Conservation (phyloP, 352 stramenopile species). For the Thalassiosira hispida region DNA sequence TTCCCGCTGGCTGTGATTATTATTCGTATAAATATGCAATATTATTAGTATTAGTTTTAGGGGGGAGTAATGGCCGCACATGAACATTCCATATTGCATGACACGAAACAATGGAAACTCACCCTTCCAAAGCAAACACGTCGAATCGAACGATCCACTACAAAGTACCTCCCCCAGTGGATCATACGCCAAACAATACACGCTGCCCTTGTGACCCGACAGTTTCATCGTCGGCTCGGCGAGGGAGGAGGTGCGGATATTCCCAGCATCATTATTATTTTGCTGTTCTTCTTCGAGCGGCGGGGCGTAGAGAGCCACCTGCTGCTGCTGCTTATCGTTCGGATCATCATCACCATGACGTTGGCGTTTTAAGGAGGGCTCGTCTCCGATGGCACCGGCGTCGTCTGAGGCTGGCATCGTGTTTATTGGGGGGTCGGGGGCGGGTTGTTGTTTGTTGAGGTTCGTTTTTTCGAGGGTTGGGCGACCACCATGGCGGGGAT, state of each 20-base stretch:
- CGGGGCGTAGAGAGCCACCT: constrained; percentile 38
- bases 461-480: no score
- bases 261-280: not conserved
- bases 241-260: constrained; percentile 64
- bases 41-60: no score
- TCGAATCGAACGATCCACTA: constrained; percentile 76
- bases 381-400: not conserved
- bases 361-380: constrained; percentile 32
- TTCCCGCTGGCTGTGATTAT: constrained; percentile 76
- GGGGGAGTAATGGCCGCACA: no score
- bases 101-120: no score
- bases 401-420: not conserved
- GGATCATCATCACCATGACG: constrained; percentile 14
- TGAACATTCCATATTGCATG: no score
- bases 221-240: constrained; percentile 85
- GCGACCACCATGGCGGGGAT: no score
- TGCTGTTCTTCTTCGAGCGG: constrained; percentile 11
- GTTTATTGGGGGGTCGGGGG: no score
- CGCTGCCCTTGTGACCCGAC: constrained; percentile 74
- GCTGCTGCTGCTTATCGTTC: constrained; percentile 10
- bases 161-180: constrained; percentile 67
- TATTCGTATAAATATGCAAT: constrained; percentile 8
- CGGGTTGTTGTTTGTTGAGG: no score
- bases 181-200: constrained; percentile 73
- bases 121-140: constrained; percentile 89